Base-by-base conservation (phyloP, 371 early-diverging fungal genomes). In the Mucor velutinosus region DNA sequence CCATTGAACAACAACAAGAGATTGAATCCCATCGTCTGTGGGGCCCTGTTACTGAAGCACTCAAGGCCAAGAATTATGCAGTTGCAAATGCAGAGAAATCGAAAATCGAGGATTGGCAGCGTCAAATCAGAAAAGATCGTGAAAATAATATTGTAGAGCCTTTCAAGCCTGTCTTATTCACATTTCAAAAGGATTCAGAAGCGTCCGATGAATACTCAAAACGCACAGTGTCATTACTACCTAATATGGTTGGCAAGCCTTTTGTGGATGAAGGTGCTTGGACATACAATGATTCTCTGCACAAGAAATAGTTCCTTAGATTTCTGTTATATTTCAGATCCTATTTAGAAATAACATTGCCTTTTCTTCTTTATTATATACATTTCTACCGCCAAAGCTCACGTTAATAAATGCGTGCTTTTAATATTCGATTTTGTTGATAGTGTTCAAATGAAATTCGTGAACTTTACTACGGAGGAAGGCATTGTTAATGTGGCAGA, bases 21-120 rank as follows among this genome's bases (percentile, higher is more conserved):
- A 72, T 87, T 27, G 94, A 94, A 66, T 89, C 92, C 14, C 89
- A 89, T 62, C 80, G 82, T 17, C 73, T 94, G 17, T 94, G 94
- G 94, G 77, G 84, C 33, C 75, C 75, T 25, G 92, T 91, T 12
- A 82, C 90, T 6, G 75, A 85, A n/a, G 93, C 93, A 0, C 76
- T 94, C 51, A 80, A 80, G 45, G 66, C 62, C 30, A 87, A 87
- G 71, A 84, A 93, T 60, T 93, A 85, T 62, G 71, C 76, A 14
- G 69, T 79, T 0, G 94, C 94, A 0, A 90, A 89, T 43, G 78
- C 75, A 37, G 85, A 89, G 64, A 93, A 93, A 71, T 74, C 89
- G 11, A 83, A 76, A 32, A 88, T 93, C 25, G 94, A 93, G 71
- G 89, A 92, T 11, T 81, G 80, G 61, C 92, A 93, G 70, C 83